Base-by-base conservation (phyloP, 148 eudicot species). In the Amaranthus cruentus region DNA sequence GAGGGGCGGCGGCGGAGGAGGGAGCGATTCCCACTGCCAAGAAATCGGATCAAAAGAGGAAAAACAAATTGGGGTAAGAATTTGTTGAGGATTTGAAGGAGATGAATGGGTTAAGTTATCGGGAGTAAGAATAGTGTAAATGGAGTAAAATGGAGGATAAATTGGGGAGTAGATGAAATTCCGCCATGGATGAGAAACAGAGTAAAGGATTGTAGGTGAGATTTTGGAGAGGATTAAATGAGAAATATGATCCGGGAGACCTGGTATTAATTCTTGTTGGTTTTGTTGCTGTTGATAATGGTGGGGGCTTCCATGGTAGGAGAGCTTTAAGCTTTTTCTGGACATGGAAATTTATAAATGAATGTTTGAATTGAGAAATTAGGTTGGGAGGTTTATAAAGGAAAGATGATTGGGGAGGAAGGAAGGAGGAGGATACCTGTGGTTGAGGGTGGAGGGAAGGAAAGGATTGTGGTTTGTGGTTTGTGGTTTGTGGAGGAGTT, bases 181-280 rank as follows among this genome's bases (percentile, higher is more conserved):
- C 4, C 97, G 87, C 98, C 97, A 93, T 0, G 84, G 73, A 43
- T 58, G 79, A 77, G 84, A 84, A 49, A 89, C 88, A 48, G 87
- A 79, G 86, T 62, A 89, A 56, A 93, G 84, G 5, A 54, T 70
- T 13, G 87, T 72, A 0, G 97, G 92, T 42, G 72, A 88, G 55
- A 91, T 69, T 14, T 47, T 64, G 12, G 86, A 81, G 44, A 93
- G 88, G 76, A 83, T 76, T 44, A 89, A 70, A 0, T 87, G 85
- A 10, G 98, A 82, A 44, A 93, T 72, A 78, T 91, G 78, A 50
- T 93, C 87, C 0, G 98, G 97, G 1, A 93, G 82, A 0, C 92
- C 97, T 0, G 92, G 95, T 4, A 93, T 79, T 3, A 93, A 75
- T 42, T 54, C 52, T 2, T 73, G 48, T 3, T 61, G 53, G 4